Evolutionary conservation across 768 basidiomycete genomes (phyloP), one percentile per base, ranked within the genome.

Genomic region (Trametes punicea): DNA sequence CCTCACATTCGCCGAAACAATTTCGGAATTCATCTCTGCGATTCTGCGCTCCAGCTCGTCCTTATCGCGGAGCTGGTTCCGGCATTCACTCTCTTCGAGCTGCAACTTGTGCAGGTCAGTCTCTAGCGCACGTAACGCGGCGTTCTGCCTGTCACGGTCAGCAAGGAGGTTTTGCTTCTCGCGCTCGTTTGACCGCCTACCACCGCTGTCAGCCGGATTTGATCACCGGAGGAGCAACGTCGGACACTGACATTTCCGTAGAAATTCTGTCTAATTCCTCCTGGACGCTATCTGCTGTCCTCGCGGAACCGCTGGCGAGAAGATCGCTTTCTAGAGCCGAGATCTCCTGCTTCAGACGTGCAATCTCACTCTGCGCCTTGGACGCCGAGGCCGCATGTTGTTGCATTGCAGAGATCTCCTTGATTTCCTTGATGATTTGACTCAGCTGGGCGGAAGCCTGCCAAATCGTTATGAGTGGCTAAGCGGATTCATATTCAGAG

Each of bases 271-370:
- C 83, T 6, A 97, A 75, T 65, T 97, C 87, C 23, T 63, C 72
- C 68, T 98, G 89, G 15, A 98, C 87, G 44, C 95, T 93, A 42
- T 93, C 90, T 0, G 82, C 81, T 1, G 94, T 93, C 70, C 84
- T 90, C 13, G 82, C 80, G 30, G 87, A 88, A 2, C 94, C 95
- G 2, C 84, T 84, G 6, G 79, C 71, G 18, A 78, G 73, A 15
- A 99, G 77, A 44, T 88, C 83, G 44, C 73, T 73, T 69, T 97
- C 91, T 41, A 93, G 73, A 44, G 75, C 73, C 8, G 68, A 59
- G 41, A 88, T 80, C 34, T 93, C 90, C 38, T 78, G 73, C 49
- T 78, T 75, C 16, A 92, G 77, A 13, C 75, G 75, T 50, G 81
- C 76, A 31, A 84, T 69, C 61, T 91, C 85, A 63, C 72, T 75